These are phyloP conservation scores for Fomitopsis pulvina DNA, from an alignment of 768 basidiomycete species.

Conservation along the genomic window DNA sequence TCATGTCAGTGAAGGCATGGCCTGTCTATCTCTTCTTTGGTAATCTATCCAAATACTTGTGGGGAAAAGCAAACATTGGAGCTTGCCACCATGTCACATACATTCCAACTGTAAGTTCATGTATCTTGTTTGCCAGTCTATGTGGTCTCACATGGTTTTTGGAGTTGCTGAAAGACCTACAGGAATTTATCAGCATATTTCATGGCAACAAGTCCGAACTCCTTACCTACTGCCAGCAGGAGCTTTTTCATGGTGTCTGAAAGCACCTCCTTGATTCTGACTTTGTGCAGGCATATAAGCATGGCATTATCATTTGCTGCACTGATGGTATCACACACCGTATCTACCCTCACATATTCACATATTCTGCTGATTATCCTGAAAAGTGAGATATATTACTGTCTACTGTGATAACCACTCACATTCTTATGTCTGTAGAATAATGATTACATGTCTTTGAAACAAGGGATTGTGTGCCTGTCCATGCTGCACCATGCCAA, in stretches of 20 bases:
- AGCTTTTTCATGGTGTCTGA: slow-evolving; percentile 19
- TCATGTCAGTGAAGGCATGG: slow-evolving; percentile 27
- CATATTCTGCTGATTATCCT: slow-evolving; percentile 24
- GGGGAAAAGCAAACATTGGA: slow-evolving; percentile 21
- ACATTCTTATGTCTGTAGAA: slow-evolving; percentile 18
- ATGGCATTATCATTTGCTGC: slow-evolving; percentile 18
- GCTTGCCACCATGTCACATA: slow-evolving; percentile 37
- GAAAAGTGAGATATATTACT: slow-evolving; percentile 17
- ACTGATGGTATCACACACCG: slow-evolving; percentile 15
- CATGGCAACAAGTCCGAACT: not conserved
- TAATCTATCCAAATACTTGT: slow-evolving; percentile 35
- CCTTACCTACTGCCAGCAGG: slow-evolving; percentile 16
- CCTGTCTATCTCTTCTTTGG: slow-evolving; percentile 35
- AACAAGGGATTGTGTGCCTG: slow-evolving; percentile 29
- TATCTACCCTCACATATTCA: slow-evolving; percentile 18
- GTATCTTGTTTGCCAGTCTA: too few relatives aligned
- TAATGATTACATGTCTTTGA: slow-evolving; percentile 36
- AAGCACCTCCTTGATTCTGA: slow-evolving; percentile 10
- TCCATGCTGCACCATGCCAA: slow-evolving; percentile 31
- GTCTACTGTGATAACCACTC: not conserved
- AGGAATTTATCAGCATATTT: slow-evolving; percentile 1
- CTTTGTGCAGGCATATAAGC: slow-evolving; percentile 17
- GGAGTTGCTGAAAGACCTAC: too few relatives aligned
- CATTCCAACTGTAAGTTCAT: slow-evolving; percentile 35
- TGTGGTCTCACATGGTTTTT: too few relatives aligned